Evolutionary conservation across 129 eudicot genomes (phyloP).

Genomic region (Lactuca sativa): DNA sequence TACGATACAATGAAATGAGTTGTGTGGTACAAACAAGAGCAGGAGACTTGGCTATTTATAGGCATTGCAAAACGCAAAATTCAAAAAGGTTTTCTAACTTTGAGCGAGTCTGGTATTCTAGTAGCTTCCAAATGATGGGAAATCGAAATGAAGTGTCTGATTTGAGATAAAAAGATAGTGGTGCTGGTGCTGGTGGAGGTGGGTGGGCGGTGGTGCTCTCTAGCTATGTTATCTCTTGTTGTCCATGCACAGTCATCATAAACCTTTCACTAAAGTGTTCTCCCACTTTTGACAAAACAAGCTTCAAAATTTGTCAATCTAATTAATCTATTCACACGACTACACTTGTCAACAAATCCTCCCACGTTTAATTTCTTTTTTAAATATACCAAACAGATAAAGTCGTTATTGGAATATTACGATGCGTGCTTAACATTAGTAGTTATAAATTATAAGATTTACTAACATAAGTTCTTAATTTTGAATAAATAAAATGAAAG

Average conservation of each 20-base stretch:
- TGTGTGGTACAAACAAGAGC: conserved; percentile 27
- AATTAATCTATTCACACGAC: conserved; percentile 9
- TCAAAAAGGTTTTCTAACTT: neutral
- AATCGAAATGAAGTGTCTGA: conserved; percentile 10
- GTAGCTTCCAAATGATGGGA: conserved; percentile 5
- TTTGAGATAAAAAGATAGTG: conserved; percentile 16
- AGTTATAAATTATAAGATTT: too few relatives aligned
- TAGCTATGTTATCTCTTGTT: conserved; percentile 25
- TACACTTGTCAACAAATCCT: conserved; percentile 15
- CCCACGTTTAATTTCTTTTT: neutral
- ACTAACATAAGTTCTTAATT: neutral
- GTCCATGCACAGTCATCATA: conserved; percentile 29
- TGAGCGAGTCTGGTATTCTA: neutral
- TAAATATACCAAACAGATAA: neutral
- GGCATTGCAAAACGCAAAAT: conserved; percentile 23
- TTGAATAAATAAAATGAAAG: neutral
- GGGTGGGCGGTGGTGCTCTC: conserved; percentile 32
- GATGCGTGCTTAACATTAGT: too few relatives aligned
- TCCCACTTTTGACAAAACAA: conserved; percentile 30
- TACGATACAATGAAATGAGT: conserved; percentile 19
- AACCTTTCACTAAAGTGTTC: conserved; percentile 15
- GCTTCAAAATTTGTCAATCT: conserved; percentile 14
- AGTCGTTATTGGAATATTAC: neutral
- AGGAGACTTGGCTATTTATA: conserved; percentile 27
- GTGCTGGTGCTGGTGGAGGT: conserved; percentile 24